Conservation (phyloP, 2,329 filamentous ascomycete species). For the Venturiaceae sp. region DNA sequence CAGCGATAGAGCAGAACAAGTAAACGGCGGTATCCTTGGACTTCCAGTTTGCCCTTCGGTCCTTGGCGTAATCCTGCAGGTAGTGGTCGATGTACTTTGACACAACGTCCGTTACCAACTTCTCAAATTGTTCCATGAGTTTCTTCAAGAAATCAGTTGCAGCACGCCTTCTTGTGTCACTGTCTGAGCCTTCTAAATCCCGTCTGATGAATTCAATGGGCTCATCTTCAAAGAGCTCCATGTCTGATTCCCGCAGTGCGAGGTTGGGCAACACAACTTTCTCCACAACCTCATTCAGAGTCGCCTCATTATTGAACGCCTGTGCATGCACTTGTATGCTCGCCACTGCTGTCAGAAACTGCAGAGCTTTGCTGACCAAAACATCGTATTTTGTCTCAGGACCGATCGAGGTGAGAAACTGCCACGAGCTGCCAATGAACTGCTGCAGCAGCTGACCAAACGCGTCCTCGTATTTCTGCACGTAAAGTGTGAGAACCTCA, state of each 20-base stretch:
- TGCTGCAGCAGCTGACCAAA: slow-evolving; percentile 71
- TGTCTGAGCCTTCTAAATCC: slow-evolving; percentile 93
- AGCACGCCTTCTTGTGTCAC: slow-evolving; percentile 81
- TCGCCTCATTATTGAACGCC: slow-evolving; percentile 73
- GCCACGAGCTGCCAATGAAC: slow-evolving; percentile 89
- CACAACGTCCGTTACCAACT: slow-evolving; percentile 76
- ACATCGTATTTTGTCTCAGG: slow-evolving; percentile 88
- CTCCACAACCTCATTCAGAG: slow-evolving; percentile 80
- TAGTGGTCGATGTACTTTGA: slow-evolving; percentile 81
- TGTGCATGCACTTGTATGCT: slow-evolving; percentile 67
- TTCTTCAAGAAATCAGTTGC: slow-evolving; percentile 91
- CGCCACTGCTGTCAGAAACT: slow-evolving; percentile 87
- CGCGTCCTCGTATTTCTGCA: slow-evolving; percentile 91
- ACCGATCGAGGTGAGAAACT: slow-evolving; percentile 75
- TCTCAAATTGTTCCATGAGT: slow-evolving; percentile 81
- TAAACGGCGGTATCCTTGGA: slow-evolving; percentile 98
- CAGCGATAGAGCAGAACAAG: slow-evolving; percentile 86
- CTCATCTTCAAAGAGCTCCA: slow-evolving; percentile 96
- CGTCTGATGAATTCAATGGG: slow-evolving; percentile 96
- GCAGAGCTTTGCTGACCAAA: slow-evolving; percentile 85
- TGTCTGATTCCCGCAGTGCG: slow-evolving; percentile 80
- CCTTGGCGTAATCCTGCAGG: slow-evolving; percentile 61
- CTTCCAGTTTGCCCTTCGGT: slow-evolving; percentile 70
- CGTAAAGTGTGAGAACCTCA: slow-evolving; percentile 79
- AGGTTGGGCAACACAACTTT: slow-evolving; percentile 95